These are phyloP conservation scores for Penicillium sp. DNA, from an alignment of 2,329 filamentous ascomycete species.

Conservation along the genomic window DNA sequence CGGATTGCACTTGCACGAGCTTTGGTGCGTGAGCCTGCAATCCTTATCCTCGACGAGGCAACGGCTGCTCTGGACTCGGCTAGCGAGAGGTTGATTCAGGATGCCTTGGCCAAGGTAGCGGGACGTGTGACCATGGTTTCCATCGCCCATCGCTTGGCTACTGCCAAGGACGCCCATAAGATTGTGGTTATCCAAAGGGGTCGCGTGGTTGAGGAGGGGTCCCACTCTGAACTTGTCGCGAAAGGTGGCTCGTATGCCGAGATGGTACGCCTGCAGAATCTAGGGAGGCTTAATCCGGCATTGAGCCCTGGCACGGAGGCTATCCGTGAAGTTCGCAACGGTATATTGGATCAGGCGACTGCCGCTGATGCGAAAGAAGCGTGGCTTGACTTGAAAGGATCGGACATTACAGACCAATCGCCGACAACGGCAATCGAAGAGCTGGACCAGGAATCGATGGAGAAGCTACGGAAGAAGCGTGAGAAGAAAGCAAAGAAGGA, in stretches of 20 bases:
- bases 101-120: constrained; percentile 28
- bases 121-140: constrained; percentile 31
- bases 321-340: constrained; percentile 16
- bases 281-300: constrained; percentile 22
- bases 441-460: constrained; percentile 7
- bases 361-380: constrained; percentile 18
- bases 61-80: constrained; percentile 36
- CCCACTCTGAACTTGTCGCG: constrained; percentile 30
- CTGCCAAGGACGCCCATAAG: constrained; percentile 35
- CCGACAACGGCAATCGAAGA: constrained; percentile 8
- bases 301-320: constrained; percentile 14
- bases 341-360: constrained; percentile 3
- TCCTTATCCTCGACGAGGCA: constrained; percentile 52
- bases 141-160: constrained; percentile 37
- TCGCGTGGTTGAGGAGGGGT: constrained; percentile 32
- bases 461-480: constrained; percentile 15
- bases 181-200: constrained; percentile 36
- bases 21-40: constrained; percentile 75
- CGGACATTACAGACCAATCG: constrained; percentile 21
- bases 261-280: constrained; percentile 47
- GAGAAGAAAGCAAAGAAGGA: constrained; percentile 11
- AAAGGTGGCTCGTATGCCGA: constrained; percentile 44
- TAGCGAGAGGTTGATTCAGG: constrained; percentile 34
- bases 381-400: constrained; percentile 12
- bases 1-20: constrained; percentile 84